phyloP scores from a whole-genome alignment of 2,329 filamentous ascomycete species.

The Penicillium fuscoglaucum region DNA sequence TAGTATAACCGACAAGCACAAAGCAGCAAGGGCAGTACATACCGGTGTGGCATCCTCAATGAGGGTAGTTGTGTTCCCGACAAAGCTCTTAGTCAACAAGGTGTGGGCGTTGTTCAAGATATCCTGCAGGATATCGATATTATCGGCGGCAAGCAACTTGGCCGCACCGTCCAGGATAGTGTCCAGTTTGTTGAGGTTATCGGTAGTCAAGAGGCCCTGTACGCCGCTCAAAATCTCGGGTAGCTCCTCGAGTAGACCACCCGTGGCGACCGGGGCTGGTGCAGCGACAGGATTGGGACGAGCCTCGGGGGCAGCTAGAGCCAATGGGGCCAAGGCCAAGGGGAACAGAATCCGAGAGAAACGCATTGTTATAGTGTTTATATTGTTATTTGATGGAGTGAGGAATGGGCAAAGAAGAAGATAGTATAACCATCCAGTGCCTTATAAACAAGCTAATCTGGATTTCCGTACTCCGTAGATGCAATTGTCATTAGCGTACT shows the following conservation, averaged over 20 bases:
- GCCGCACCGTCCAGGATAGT: conserved; percentile 24
- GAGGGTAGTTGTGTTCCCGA: conserved; percentile 32
- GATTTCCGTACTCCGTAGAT: no score
- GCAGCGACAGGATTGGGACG: conserved; percentile 26
- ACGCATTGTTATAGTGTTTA: conserved; percentile 16
- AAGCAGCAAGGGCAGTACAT: conserved; percentile 5
- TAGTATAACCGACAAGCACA: neutral
- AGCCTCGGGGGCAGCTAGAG: conserved; percentile 23
- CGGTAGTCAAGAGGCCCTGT: conserved; percentile 16
- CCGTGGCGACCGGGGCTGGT: conserved; percentile 19
- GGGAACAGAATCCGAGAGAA: conserved; percentile 21
- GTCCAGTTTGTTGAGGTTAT: conserved; percentile 24
- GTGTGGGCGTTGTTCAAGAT: conserved; percentile 30
- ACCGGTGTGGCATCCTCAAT: conserved; percentile 39
- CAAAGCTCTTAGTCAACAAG: conserved; percentile 30
- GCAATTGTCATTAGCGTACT: no score
- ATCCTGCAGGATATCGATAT: conserved; percentile 26
- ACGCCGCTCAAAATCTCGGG: conserved; percentile 27
- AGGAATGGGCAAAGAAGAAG: neutral
- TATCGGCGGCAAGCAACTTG: conserved; percentile 26
- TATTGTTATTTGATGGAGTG: no score
- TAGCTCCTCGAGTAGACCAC: conserved; percentile 30
- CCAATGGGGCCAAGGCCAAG: conserved; percentile 22
- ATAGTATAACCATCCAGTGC: neutral
- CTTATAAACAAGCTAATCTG: conserved; percentile 7